These are phyloP conservation scores for Pascua guehoae DNA, from an alignment of 1,284 basidiomycete species.

Conservation along the genomic window DNA sequence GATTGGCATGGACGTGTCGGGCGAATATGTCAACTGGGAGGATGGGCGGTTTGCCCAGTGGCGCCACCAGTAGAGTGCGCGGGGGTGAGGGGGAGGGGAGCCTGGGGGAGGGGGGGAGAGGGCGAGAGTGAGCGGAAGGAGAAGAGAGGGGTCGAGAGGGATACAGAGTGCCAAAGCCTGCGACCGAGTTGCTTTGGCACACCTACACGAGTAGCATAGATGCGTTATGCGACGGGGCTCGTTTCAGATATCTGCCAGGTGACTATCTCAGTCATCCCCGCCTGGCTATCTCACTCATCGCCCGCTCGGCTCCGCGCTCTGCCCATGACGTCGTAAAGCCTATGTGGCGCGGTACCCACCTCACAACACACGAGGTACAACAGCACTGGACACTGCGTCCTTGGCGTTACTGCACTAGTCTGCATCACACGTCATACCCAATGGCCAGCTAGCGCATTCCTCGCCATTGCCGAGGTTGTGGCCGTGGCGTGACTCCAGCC, in stretches of 20 bases:
- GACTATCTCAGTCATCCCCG: too few relatives aligned
- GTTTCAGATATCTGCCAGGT: too few relatives aligned
- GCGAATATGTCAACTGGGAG: conserved; percentile 54
- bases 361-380: too few relatives aligned
- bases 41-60: conserved; percentile 34
- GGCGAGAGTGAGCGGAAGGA: not conserved
- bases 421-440: not conserved
- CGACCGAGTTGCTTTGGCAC: not conserved
- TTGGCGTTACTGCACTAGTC: not conserved
- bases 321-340: too few relatives aligned
- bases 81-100: not conserved
- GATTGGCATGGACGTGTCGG: conserved; percentile 38
- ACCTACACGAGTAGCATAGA: too few relatives aligned
- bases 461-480: too few relatives aligned
- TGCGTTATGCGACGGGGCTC: too few relatives aligned
- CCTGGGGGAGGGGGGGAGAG: not conserved
- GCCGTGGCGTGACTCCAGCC: too few relatives aligned
- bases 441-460: not conserved
- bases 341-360: too few relatives aligned
- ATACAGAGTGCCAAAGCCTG: not conserved
- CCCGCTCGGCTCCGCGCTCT: too few relatives aligned
- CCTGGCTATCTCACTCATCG: too few relatives aligned
- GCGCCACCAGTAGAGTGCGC: conserved; percentile 6
- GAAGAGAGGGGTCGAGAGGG: not conserved
- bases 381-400: not conserved